Percentiles rank a stretch among this genome's conserved stretches.
These are phyloP conservation scores for Helotiales sp. DNA, from an alignment of 2,329 filamentous ascomycete genomes.

Conservation along the genomic window DNA sequence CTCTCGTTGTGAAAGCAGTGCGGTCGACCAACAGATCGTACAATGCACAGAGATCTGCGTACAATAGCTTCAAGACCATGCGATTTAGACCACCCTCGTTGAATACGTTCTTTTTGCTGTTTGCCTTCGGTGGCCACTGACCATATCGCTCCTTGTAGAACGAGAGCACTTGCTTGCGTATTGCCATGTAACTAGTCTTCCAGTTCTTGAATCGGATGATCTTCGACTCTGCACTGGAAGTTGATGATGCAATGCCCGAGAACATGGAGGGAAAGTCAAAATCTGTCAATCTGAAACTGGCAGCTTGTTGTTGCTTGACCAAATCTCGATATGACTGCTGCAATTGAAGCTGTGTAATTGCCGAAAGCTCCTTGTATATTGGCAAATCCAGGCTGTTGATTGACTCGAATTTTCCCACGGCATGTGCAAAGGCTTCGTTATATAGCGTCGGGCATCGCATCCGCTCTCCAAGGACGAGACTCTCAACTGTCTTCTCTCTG, in stretches of 20 bases:
- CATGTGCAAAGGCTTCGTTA: conserved; percentile 90
- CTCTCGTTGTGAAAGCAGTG: conserved; percentile 75
- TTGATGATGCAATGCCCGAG: conserved; percentile 84
- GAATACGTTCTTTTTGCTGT: conserved; percentile 89
- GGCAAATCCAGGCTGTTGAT: conserved; percentile 69
- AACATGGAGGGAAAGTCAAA: conserved; percentile 94
- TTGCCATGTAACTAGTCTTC: conserved; percentile 74
- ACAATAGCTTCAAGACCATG: conserved; percentile 78
- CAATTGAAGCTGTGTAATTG: conserved; percentile 75
- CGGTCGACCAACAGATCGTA: conserved; percentile 91
- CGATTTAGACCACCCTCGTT: conserved; percentile 87
- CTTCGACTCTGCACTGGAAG: conserved; percentile 75
- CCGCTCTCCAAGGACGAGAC: conserved; percentile 84
- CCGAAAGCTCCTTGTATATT: conserved; percentile 72
- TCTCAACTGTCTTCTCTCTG: conserved; percentile 87
- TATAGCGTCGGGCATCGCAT: conserved; percentile 85
- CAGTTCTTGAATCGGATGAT: conserved; percentile 83
- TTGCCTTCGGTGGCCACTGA: conserved; percentile 90
- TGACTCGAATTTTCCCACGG: conserved; percentile 82
- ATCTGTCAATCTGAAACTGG: conserved; percentile 76
- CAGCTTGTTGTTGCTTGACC: conserved; percentile 69
- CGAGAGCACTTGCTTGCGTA: conserved; percentile 66
- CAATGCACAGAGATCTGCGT: conserved; percentile 81
- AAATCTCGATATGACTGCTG: conserved; percentile 84
- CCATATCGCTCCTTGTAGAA: conserved; percentile 71